Evolutionary conservation across 176 grass and related monocot species (phyloP).

Genomic region (Zea luxurians): DNA sequence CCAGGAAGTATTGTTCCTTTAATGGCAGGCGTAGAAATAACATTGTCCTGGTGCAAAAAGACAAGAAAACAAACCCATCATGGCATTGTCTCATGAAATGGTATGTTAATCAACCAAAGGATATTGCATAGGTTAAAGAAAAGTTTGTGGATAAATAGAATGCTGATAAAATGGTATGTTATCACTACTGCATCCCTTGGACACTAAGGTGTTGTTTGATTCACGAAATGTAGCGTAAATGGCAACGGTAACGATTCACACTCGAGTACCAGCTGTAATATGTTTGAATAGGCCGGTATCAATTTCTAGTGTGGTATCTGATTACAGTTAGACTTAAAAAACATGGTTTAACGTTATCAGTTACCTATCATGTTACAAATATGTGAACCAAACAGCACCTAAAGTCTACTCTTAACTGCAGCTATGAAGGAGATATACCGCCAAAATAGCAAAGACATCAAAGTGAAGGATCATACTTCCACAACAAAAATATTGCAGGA

Average conservation of each 20-base stretch:
- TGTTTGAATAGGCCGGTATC: too few species aligned
- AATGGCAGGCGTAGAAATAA: conserved; percentile 72
- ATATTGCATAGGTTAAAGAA: neutral
- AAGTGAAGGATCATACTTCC: conserved; percentile 58
- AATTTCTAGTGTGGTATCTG: too few species aligned
- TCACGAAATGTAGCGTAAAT: too few species aligned
- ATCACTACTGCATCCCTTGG: neutral
- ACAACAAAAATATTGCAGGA: conserved; percentile 92
- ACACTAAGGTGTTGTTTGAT: too few species aligned
- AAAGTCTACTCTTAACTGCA: conserved; percentile 26
- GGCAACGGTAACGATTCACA: too few species aligned
- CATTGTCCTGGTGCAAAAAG: conserved; percentile 55
- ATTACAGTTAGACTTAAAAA: too few species aligned
- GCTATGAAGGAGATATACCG: conserved; percentile 7
- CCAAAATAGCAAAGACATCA: neutral
- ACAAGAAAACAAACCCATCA: neutral
- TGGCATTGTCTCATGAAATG: neutral
- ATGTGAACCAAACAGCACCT: too few species aligned
- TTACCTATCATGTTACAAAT: too few species aligned
- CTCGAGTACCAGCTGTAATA: too few species aligned
- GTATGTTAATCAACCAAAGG: conserved; percentile 18
- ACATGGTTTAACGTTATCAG: too few species aligned
- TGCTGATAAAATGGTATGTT: neutral
- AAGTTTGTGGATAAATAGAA: neutral
- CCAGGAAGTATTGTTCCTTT: conserved; percentile 92